Conservation (phyloP, 2,329 filamentous ascomycete genomes). For the Aspergillus japonicus region DNA sequence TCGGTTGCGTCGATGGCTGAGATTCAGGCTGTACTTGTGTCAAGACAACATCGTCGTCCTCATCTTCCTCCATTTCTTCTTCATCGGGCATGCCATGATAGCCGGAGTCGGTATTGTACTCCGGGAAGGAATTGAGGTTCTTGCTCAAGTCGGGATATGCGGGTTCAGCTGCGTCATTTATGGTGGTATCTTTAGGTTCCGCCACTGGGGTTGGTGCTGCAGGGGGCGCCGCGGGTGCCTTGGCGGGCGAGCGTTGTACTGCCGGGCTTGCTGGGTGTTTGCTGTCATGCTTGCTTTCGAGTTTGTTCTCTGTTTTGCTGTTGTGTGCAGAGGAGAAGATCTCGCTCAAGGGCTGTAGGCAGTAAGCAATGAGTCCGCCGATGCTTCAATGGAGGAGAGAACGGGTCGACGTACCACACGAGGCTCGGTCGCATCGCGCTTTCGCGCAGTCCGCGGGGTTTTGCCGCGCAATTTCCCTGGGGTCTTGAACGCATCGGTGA, state of each 20-base stretch:
- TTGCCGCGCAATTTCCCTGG: conserved; percentile 51
- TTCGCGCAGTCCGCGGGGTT: conserved; percentile 48
- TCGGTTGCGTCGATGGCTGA: conserved; percentile 34
- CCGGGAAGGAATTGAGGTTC: conserved; percentile 40
- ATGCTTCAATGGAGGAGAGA: background rate
- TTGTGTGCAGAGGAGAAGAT: conserved; percentile 47
- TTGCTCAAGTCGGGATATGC: conserved; percentile 32
- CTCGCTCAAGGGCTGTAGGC: conserved; percentile 46
- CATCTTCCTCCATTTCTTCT: conserved; percentile 37
- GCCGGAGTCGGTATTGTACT: conserved; percentile 47
- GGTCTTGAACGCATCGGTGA: conserved; percentile 89
- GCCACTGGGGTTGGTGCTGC: conserved; percentile 17
- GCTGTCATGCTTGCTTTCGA: conserved; percentile 32
- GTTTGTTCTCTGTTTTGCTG: conserved; percentile 35
- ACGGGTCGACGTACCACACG: conserved; percentile 41
- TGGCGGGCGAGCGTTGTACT: conserved; percentile 37
- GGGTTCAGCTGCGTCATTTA: conserved; percentile 24
- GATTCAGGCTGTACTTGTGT: conserved; percentile 32
- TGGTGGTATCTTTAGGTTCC: conserved; percentile 16
- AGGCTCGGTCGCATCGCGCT: conserved; percentile 42
- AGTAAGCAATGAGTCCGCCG: conserved; percentile 7
- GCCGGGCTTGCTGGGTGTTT: conserved; percentile 36
- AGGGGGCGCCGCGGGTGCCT: conserved; percentile 19
- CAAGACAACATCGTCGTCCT: conserved; percentile 41
- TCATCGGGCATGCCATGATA: conserved; percentile 47